phyloP scores from a whole-genome alignment of 305 asterid species.

The Fraxinus dipetala region DNA sequence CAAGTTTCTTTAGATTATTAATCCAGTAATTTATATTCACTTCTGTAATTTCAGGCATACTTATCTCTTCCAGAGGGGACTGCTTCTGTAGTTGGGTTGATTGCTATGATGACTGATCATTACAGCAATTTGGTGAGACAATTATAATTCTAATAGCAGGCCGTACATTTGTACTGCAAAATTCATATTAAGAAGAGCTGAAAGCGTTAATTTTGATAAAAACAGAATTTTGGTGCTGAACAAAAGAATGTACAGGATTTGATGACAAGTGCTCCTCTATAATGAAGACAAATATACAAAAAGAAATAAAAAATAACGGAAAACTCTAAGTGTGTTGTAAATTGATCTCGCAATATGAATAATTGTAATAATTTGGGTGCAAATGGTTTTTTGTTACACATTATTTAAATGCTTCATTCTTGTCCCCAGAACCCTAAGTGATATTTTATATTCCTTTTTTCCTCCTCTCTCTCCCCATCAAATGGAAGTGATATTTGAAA shows the following conservation, averaged over 20 bases:
- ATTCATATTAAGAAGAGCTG: slow-evolving; percentile 11
- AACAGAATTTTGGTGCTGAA: neutral
- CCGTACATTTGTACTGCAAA: slow-evolving; percentile 19
- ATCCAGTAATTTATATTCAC: slow-evolving; percentile 15
- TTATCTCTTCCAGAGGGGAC: slow-evolving; percentile 95
- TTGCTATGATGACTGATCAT: slow-evolving; percentile 98
- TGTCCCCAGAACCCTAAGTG: neutral
- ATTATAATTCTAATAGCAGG: slow-evolving; percentile 13
- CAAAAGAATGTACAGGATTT: neutral
- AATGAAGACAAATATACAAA: neutral
- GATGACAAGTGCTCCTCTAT: neutral
- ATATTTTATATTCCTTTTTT: neutral
- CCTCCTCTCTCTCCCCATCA: neutral
- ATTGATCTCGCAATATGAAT: neutral
- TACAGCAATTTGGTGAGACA: slow-evolving; percentile 79
- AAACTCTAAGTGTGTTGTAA: neutral
- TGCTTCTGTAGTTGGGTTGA: slow-evolving; percentile 84
- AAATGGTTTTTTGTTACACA: slow-evolving; percentile 11
- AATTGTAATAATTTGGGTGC: slow-evolving; percentile 9
- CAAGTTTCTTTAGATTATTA: neutral
- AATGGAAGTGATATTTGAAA: slow-evolving; percentile 10
- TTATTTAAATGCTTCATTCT: slow-evolving; percentile 8
- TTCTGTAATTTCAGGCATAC: slow-evolving; percentile 71
- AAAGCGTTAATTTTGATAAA: slow-evolving; percentile 6
- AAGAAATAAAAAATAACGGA: neutral